These are phyloP conservation scores for Hypomontagnella monticulosa DNA, from an alignment of 495 filamentous ascomycete genomes.

Conservation along the genomic window DNA sequence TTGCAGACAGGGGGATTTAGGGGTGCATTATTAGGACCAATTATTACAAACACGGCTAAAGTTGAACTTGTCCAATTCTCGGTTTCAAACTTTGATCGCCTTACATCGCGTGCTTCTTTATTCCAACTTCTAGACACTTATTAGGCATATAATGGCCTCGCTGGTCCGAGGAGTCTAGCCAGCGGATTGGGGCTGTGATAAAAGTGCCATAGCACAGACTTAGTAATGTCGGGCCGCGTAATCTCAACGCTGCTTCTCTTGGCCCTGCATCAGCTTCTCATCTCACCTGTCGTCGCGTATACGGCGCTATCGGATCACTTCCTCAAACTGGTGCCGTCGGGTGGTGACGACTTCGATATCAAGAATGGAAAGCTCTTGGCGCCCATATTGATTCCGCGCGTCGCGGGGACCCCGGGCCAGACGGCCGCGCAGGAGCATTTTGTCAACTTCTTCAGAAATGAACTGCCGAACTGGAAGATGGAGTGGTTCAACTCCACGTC, in stretches of 20 bases:
- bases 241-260: slow-evolving; percentile 38
- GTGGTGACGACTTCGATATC: slow-evolving; percentile 83
- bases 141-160: slow-evolving; percentile 39
- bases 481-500: slow-evolving; percentile 87
- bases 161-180: slow-evolving; percentile 38
- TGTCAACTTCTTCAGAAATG: slow-evolving; percentile 74
- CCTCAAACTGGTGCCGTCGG: slow-evolving; percentile 71
- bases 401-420: slow-evolving; percentile 86
- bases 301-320: slow-evolving; percentile 76
- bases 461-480: slow-evolving; percentile 81
- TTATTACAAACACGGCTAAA: slow-evolving; percentile 39
- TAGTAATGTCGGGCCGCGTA: slow-evolving; percentile 38
- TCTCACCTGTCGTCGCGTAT: slow-evolving; percentile 67
- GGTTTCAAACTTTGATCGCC: slow-evolving; percentile 15
- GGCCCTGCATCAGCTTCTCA: slow-evolving; percentile 45
- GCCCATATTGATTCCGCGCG: slow-evolving; percentile 89
- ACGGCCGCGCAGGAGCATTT: slow-evolving; percentile 81
- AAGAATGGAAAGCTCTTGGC: slow-evolving; percentile 77
- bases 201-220: slow-evolving; percentile 24
- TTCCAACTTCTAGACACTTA: background rate
- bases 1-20: slow-evolving; percentile 26
- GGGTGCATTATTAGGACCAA: background rate
- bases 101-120: slow-evolving; percentile 4
- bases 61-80: slow-evolving; percentile 28
- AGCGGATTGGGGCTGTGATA: slow-evolving; percentile 33